Evolutionary conservation across 768 basidiomycete genomes (phyloP).

Genomic region (Naganishia vaughanmartiniae): DNA sequence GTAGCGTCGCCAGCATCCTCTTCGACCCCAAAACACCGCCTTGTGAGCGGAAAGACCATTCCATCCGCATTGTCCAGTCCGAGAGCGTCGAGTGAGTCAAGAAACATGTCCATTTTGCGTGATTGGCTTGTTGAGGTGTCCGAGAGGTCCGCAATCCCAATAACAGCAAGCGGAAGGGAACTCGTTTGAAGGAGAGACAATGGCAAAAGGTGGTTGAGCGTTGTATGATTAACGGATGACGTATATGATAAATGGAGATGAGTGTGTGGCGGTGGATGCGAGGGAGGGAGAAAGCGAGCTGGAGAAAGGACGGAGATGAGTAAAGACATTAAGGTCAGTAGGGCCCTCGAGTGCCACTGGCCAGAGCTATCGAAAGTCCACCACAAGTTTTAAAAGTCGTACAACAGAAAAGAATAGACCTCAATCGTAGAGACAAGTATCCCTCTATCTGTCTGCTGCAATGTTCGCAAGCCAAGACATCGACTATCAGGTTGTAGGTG

Average conservation of each 20-base stretch:
- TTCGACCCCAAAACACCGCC: conserved; percentile 38
- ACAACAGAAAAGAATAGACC: too few relatives aligned
- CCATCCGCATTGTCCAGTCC: conserved; percentile 23
- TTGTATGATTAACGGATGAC: conserved; percentile 60
- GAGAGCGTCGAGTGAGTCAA: conserved; percentile 12
- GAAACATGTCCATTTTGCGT: conserved; percentile 29
- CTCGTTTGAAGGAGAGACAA: conserved; percentile 65
- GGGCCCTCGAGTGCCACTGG: not conserved
- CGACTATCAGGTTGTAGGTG: too few relatives aligned
- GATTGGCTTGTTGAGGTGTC: conserved; percentile 31
- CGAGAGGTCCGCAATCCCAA: conserved; percentile 71
- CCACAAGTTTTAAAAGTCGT: too few relatives aligned
- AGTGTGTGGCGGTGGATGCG: conserved; percentile 57
- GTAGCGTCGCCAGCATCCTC: conserved; percentile 21
- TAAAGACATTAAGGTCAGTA: conserved; percentile 20
- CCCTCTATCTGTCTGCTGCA: too few relatives aligned
- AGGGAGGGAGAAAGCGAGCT: conserved; percentile 81
- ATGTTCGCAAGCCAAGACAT: too few relatives aligned
- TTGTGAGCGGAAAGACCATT: conserved; percentile 33
- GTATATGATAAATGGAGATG: conserved; percentile 76
- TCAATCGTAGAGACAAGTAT: too few relatives aligned
- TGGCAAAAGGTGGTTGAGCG: conserved; percentile 64
- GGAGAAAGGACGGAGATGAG: conserved; percentile 28
- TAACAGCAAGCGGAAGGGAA: conserved; percentile 79
- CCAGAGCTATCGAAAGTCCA: not conserved